phyloP scores from a whole-genome alignment of 2,329 filamentous ascomycete species.

The Aspergillus sp. region DNA sequence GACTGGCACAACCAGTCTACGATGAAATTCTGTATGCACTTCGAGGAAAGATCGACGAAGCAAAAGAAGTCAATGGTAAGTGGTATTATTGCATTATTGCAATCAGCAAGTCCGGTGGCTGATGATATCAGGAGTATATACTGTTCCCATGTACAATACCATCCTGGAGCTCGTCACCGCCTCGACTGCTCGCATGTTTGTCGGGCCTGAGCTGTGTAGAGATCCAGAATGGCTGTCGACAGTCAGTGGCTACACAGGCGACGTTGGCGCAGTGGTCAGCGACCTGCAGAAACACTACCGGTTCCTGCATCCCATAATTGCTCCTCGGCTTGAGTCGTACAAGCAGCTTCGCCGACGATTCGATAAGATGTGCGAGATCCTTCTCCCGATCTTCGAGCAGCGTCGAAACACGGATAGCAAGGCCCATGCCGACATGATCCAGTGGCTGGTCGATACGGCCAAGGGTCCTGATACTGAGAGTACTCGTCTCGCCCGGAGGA shows the following conservation, averaged over 20 bases:
- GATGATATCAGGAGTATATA: not conserved
- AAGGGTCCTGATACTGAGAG: not conserved
- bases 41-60: not conserved
- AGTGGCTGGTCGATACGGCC: constrained; percentile 17
- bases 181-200: not conserved
- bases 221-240: not conserved
- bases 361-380: not conserved
- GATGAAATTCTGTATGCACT: not conserved
- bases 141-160: not conserved
- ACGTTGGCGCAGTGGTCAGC: not conserved
- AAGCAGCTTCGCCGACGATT: constrained; percentile 2
- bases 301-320: not conserved
- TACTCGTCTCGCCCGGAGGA: constrained; percentile 16
- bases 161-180: not conserved
- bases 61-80: not conserved
- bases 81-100: not conserved
- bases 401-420: not conserved
- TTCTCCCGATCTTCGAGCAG: not conserved
- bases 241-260: not conserved
- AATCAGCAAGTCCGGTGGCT: not conserved
- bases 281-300: not conserved
- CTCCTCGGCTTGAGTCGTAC: not conserved
- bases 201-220: not conserved
- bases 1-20: not conserved
- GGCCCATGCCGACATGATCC: not conserved